Percentiles rank a stretch among this genome's conserved stretches.
phyloP scores from a whole-genome alignment of 129 eudicot species.

The Kitagawia praeruptora region DNA sequence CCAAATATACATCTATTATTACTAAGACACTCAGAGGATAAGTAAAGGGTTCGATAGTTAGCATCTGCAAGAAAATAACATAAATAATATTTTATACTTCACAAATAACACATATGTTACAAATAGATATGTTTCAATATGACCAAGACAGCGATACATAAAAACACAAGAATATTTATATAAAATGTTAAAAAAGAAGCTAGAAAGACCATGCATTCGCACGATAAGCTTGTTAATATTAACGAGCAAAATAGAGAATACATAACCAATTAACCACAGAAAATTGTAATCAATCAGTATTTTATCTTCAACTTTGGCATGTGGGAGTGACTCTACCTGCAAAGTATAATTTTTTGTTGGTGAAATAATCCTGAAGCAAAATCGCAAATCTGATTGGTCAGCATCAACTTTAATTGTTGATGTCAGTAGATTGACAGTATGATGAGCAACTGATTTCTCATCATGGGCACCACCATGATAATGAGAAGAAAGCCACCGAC shows the following conservation, averaged over 20 bases:
- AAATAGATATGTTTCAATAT: neutral
- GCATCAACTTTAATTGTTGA: conserved; percentile 96
- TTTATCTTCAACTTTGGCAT: neutral
- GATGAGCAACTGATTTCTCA: conserved; percentile 97
- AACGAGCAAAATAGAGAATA: neutral
- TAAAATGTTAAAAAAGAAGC: neutral
- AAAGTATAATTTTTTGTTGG: conserved; percentile 92
- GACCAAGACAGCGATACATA: neutral
- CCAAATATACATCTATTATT: neutral
- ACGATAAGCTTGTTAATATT: neutral
- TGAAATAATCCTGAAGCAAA: conserved; percentile 91
- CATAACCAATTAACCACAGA: neutral
- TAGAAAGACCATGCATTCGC: neutral
- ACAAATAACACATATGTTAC: neutral
- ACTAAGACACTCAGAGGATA: neutral
- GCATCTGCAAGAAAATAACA: neutral
- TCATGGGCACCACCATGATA: conserved; percentile 93
- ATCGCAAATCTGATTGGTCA: conserved; percentile 90
- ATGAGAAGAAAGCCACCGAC: conserved; percentile 97
- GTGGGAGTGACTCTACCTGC: conserved; percentile 46
- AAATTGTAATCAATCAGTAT: neutral
- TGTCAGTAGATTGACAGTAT: conserved; percentile 89
- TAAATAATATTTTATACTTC: neutral
- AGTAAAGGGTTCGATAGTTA: neutral
- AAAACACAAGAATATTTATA: neutral